Evolutionary conservation across 495 filamentous ascomycete species (phyloP).

Genomic region (Lophium mytilinum): DNA sequence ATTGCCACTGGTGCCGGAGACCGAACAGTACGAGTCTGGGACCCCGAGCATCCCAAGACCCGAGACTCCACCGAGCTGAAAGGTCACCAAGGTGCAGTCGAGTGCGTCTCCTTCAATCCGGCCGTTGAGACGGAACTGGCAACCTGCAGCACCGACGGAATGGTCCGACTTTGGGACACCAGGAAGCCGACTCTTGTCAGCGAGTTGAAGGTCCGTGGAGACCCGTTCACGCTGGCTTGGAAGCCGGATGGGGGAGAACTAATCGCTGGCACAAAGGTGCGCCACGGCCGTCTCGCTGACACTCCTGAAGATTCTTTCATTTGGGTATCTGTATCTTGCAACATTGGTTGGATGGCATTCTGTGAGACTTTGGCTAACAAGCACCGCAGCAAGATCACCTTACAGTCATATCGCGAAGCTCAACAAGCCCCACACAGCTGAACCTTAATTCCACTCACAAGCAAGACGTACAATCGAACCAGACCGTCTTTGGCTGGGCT

Average conservation of each 20-base stretch:
- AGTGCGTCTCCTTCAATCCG: slow-evolving; percentile 86
- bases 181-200: slow-evolving; percentile 61
- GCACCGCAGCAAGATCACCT: slow-evolving; percentile 57
- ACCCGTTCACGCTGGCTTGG: slow-evolving; percentile 80
- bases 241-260: slow-evolving; percentile 75
- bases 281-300: neutral
- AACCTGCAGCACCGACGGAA: slow-evolving; percentile 76
- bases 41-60: slow-evolving; percentile 73
- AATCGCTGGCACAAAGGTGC: slow-evolving; percentile 77
- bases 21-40: slow-evolving; percentile 82
- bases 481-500: slow-evolving; percentile 71
- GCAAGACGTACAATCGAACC: slow-evolving; percentile 70
- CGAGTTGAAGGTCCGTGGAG: slow-evolving; percentile 70
- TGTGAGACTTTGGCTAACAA: neutral
- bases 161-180: slow-evolving; percentile 89
- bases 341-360: too few species aligned
- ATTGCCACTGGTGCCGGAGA: slow-evolving; percentile 81
- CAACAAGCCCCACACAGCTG: too few species aligned
- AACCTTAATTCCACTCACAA: slow-evolving; percentile 59
- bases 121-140: slow-evolving; percentile 80
- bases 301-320: too few species aligned
- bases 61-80: slow-evolving; percentile 80
- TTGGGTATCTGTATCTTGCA: too few species aligned
- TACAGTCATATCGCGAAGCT: slow-evolving; percentile 44
- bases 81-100: slow-evolving; percentile 67